Conservation (phyloP, 176 grass and related monocot species). For the Oryza meyeriana region DNA sequence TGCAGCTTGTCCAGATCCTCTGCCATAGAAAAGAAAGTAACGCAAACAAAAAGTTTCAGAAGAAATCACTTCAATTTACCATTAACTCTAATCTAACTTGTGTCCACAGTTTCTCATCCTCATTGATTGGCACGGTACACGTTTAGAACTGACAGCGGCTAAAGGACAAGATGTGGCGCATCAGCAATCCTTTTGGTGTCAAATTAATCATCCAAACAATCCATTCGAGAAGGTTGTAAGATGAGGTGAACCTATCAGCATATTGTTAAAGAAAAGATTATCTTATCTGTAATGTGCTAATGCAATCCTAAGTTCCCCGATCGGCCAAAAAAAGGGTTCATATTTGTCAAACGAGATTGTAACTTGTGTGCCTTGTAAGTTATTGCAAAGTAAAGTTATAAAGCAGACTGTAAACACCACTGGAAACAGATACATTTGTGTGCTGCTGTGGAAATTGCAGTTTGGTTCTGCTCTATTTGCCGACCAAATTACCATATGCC, state of each 20-base stretch:
- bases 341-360: background rate
- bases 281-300: background rate
- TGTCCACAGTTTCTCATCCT: conserved; percentile 13
- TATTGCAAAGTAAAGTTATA: background rate
- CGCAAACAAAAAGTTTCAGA: background rate
- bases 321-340: background rate
- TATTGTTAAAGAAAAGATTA: background rate
- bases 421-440: background rate
- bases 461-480: background rate
- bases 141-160: conserved; percentile 23
- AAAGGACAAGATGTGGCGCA: conserved; percentile 25
- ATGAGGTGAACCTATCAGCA: conserved; percentile 18
- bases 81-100: conserved; percentile 2
- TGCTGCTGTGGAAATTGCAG: background rate
- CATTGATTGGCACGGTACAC: background rate
- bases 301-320: background rate
- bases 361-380: too few species aligned
- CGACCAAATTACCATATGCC: background rate
- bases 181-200: background rate
- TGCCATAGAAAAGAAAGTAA: conserved; percentile 22
- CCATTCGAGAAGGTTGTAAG: conserved; percentile 15
- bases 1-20: conserved; percentile 96
- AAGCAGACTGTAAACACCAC: background rate
- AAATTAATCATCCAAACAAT: background rate
- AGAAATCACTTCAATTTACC: background rate